Base-by-base conservation (phyloP, 2,329 filamentous ascomycete species). In the Aspergillus sp. region DNA sequence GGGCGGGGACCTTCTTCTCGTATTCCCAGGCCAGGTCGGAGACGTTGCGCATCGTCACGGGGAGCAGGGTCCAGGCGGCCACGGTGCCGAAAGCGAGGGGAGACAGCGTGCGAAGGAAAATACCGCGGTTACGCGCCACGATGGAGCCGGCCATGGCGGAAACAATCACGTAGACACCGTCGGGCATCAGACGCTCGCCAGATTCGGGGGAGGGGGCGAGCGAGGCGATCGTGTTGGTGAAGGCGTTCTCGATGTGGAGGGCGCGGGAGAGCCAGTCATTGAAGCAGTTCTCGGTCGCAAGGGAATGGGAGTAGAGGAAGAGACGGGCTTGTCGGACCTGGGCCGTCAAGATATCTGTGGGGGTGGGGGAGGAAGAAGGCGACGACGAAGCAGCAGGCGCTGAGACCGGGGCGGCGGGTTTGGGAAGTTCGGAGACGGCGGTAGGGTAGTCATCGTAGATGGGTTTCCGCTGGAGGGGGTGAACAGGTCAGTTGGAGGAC, bases 91-190 rank as follows among this genome's bases (percentile, higher is more conserved):
- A 84, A 17, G 87, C 86, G 46, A 93, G 74, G 10, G 94, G 94
- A 2, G 89, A 81, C 2, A 86, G 79, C 49, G 87, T 86, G 61
- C 94, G 86, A 49, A 99, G 78, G 57, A 96, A 71, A 58, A 97
- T 81, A 72, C 88, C 92, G 64, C 93, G 86, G 79, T 96, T 95
- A 58, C 93, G 86, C 50, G 89, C 85, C 50, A 97, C 79, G 70
- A 99, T 97, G 73, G 86, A 91, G 63, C 93, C 94, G 32, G 94
- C 90, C 92, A 99, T 97, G 64, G 90, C 87, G 40, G 92, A 88
- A 45, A 99, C 92, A 25, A 97, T 83, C 44, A 97, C 91, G 76
- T 97, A 97, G 62, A 97, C 85, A 54, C 86, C 81, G 21, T 93
- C 93, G 31, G 94, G 94, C 75, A 97, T 86, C 52, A 99, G 82